Base-by-base conservation (phyloP, 805 yeast species). In the Saccharomycopsis vini region DNA sequence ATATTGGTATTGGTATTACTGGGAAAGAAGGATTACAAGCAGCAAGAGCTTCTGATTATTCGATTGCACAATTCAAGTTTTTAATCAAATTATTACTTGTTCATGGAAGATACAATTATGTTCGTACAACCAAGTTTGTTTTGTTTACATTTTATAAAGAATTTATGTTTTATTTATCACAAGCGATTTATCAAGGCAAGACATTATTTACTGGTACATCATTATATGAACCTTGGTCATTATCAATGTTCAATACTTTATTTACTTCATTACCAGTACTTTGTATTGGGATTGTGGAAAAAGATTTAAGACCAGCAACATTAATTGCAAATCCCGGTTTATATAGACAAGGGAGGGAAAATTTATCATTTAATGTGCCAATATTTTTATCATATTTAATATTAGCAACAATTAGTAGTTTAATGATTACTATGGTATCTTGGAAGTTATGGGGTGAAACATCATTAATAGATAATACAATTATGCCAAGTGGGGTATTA, bases 11-110 rank as follows among this genome's bases (percentile, higher is more conserved):
- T 50, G 98, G 98, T 23, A 92, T 92, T 42, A 89, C 97, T 1
- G 99, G 98, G 30, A 84, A 82, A 54, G 98, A 92, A 63, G 98
- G 98, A 1, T 66, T 92, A 35, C 98, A 92, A 57, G 98, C 98
- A 0, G 95, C 98, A 0, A 70, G 98, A 54, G 73, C 95, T 0
- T 80, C 97, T 0, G 99, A 92, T 62, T 92, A 86, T 57, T 81
- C 97, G 1, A 83, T 92, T 58, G 99, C 94, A 0, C 98, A 92
- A 59, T 92, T 92, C 64, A 68, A 95, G 47, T 92, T 75, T 58
- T 64, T 92, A 46, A 65, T 83, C 46, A 92, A 92, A 61, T 65
- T 92, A 40, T 66, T 92, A 36, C 68, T 92, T 37, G 98, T 94
- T 5, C 95, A 92, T 64, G 99, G 99, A 1, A 73, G 97, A 21